These are phyloP conservation scores for Claviceps capensis DNA, from an alignment of 2,329 filamentous ascomycete species.

Conservation along the genomic window DNA sequence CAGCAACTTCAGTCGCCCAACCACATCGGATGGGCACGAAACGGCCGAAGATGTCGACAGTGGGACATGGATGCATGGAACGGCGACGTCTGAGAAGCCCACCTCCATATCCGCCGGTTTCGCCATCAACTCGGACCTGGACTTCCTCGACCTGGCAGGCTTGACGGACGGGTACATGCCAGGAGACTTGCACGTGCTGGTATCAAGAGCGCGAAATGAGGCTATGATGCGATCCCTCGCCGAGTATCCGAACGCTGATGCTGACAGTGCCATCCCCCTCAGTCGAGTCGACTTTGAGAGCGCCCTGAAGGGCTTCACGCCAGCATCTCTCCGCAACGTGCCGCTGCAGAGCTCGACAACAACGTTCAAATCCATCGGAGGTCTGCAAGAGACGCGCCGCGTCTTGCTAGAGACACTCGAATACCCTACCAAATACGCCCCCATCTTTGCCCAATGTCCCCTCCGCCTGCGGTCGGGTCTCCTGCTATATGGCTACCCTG, in stretches of 20 bases:
- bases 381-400: slow-evolving; percentile 71
- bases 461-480: slow-evolving; percentile 87
- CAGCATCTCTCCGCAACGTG: slow-evolving; percentile 86
- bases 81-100: slow-evolving; percentile 30
- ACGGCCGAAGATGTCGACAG: slow-evolving; percentile 32
- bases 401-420: slow-evolving; percentile 90
- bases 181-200: slow-evolving; percentile 75
- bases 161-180: slow-evolving; percentile 98
- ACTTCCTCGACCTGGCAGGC: slow-evolving; percentile 85
- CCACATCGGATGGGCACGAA: slow-evolving; percentile 38
- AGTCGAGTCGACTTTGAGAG: slow-evolving; percentile 64
- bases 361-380: slow-evolving; percentile 85
- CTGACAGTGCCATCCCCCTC: slow-evolving; percentile 44
- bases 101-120: slow-evolving; percentile 44
- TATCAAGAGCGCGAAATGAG: slow-evolving; percentile 80
- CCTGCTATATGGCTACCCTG: slow-evolving; percentile 85
- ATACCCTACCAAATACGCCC: slow-evolving; percentile 95
- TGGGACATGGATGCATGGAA: slow-evolving; percentile 65
- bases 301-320: slow-evolving; percentile 84
- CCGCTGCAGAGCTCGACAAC: slow-evolving; percentile 86
- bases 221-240: slow-evolving; percentile 74
- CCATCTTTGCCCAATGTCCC: slow-evolving; percentile 92
- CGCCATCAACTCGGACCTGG: slow-evolving; percentile 59
- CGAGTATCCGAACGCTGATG: slow-evolving; percentile 26
- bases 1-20: slow-evolving; percentile 37